Conservation (phyloP, 129 eudicot species). For the Mikania micrantha region DNA sequence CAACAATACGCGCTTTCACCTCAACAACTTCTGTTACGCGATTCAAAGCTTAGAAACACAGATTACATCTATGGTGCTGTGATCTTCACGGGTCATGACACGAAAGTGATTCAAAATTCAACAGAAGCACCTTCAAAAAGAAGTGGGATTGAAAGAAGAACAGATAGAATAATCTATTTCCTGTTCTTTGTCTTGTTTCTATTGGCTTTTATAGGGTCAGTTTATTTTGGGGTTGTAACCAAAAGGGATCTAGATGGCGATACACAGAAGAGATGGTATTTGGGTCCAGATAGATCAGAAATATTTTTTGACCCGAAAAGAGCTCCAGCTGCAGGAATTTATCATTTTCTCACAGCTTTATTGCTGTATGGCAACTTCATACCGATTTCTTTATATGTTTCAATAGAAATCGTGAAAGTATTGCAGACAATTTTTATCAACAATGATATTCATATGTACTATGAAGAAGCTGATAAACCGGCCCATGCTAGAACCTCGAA, state of each 20-base stretch:
- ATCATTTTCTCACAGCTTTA: slow-evolving; percentile 68
- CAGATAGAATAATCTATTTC: slow-evolving; percentile 82
- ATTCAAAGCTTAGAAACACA: slow-evolving; percentile 80
- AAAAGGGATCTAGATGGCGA: slow-evolving; percentile 45
- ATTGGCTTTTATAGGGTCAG: slow-evolving; percentile 59
- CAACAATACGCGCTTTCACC: slow-evolving; percentile 68
- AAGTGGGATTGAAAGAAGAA: slow-evolving; percentile 77
- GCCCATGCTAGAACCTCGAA: slow-evolving; percentile 94
- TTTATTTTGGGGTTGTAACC: slow-evolving; percentile 64
- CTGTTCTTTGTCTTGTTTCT: slow-evolving; percentile 52
- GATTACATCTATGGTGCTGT: slow-evolving; percentile 76
- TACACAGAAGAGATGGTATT: slow-evolving; percentile 68
- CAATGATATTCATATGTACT: slow-evolving; percentile 74
- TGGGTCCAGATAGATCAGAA: slow-evolving; percentile 41
- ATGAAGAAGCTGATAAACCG: slow-evolving; percentile 82
- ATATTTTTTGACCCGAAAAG: slow-evolving; percentile 58
- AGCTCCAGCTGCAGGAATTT: slow-evolving; percentile 67
- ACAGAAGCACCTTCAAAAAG: slow-evolving; percentile 89
- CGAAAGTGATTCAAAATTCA: slow-evolving; percentile 89
- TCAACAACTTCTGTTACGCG: slow-evolving; percentile 76
- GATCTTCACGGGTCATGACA: slow-evolving; percentile 89
- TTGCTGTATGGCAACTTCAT: slow-evolving; percentile 72
- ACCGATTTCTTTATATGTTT: slow-evolving; percentile 87
- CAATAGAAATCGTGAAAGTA: slow-evolving; percentile 85
- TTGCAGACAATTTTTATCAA: slow-evolving; percentile 81